Evolutionary conservation across 345 rosid genomes (phyloP).

Genomic region (Camelina hispida): DNA sequence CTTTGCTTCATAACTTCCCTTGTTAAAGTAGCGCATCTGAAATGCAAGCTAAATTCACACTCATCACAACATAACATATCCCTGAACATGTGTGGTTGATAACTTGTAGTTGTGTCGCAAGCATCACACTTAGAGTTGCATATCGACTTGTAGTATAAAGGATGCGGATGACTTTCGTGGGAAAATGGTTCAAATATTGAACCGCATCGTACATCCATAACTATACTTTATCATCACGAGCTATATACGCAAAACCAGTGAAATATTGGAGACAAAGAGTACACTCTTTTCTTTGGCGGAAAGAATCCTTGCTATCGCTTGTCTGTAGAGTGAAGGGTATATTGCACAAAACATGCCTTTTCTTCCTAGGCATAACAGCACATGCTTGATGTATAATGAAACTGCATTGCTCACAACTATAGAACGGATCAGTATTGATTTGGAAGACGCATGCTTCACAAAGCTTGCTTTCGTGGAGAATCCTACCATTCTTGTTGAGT

Average conservation of each 20-base stretch:
- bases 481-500: not conserved
- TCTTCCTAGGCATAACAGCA: not conserved
- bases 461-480: not conserved
- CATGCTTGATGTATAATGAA: not conserved
- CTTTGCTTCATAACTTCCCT: not conserved
- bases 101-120: too few species aligned
- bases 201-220: conserved; percentile 1
- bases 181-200: conserved; percentile 5
- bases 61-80: not conserved
- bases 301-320: not conserved
- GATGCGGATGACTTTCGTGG: conserved; percentile 19
- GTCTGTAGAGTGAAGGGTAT: not conserved
- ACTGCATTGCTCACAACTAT: not conserved
- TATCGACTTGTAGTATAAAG: not conserved
- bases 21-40: not conserved
- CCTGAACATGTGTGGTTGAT: too few species aligned
- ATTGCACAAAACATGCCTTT: not conserved
- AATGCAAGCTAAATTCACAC: too few species aligned
- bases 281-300: not conserved
- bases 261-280: not conserved
- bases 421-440: not conserved
- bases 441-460: not conserved
- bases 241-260: not conserved
- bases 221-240: not conserved
- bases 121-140: too few species aligned